Conservation (phyloP, 257 asterid genomes). For the Echium plantagineum region DNA sequence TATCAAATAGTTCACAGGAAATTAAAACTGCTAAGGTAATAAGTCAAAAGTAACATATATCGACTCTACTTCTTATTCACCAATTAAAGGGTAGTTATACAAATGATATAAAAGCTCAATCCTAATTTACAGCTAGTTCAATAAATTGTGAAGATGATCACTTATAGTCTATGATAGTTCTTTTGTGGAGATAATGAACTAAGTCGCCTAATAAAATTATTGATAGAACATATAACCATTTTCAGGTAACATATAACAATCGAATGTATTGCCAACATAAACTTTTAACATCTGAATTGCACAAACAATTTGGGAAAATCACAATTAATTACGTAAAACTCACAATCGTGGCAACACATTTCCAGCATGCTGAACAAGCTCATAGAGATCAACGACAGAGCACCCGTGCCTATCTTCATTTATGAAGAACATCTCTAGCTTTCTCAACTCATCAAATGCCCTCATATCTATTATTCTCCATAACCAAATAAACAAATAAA, state of each 20-base stretch:
- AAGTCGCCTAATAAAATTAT: too few relatives aligned
- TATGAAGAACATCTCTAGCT: conserved; percentile 85
- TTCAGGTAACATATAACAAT: background rate
- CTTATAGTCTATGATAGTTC: too few relatives aligned
- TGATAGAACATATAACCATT: too few relatives aligned
- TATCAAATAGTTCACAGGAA: too few relatives aligned
- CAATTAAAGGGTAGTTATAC: too few relatives aligned
- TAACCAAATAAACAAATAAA: background rate
- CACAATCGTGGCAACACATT: conserved; percentile 89
- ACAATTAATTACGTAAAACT: conserved; percentile 18
- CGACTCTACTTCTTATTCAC: too few relatives aligned
- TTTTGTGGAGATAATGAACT: too few relatives aligned
- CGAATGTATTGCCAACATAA: background rate
- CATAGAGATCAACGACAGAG: conserved; percentile 79
- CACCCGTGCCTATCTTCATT: conserved; percentile 95
- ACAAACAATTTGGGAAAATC: background rate
- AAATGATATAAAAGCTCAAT: background rate
- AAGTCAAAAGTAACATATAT: too few relatives aligned
- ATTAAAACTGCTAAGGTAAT: too few relatives aligned
- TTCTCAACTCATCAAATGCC: conserved; percentile 89
- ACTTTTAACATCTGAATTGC: background rate
- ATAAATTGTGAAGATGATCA: background rate
- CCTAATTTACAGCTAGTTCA: background rate
- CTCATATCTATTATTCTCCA: conserved; percentile 62
- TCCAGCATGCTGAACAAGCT: conserved; percentile 96